phyloP scores from a whole-genome alignment of 768 basidiomycete species.

The Russula sp. region DNA sequence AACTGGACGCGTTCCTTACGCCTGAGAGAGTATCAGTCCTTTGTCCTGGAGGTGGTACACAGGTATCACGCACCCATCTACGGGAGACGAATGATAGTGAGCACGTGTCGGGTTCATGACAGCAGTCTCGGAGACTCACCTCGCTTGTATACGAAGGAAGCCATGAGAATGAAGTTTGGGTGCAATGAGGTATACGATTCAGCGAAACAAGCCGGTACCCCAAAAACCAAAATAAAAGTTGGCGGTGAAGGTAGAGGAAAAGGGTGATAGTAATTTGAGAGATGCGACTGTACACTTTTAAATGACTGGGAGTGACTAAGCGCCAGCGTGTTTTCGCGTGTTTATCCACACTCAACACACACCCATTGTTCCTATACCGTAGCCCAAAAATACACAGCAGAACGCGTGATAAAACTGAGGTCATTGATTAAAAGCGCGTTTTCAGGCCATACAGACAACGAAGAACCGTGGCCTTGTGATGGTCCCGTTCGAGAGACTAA shows the following conservation, averaged over 20 bases:
- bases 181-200: neutral
- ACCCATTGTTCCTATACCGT: neutral
- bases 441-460: neutral
- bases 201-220: neutral
- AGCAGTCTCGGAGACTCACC: constrained; percentile 34
- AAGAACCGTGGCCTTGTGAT: neutral
- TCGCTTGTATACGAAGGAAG: constrained; percentile 52
- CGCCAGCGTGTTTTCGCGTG: constrained; percentile 12
- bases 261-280: neutral
- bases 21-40: constrained; percentile 31
- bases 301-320: constrained; percentile 20
- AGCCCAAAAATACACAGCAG: neutral
- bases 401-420: neutral
- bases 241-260: constrained; percentile 1
- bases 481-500: neutral
- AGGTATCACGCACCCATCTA: constrained; percentile 45
- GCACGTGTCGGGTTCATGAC: neutral
- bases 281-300: constrained; percentile 1
- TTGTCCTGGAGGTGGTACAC: constrained; percentile 26
- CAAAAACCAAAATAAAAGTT: neutral
- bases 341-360: constrained; percentile 8
- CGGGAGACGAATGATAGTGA: constrained; percentile 18
- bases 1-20: constrained; percentile 92
- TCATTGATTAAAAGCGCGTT: neutral
- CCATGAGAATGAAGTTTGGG: constrained; percentile 4